Evolutionary conservation across 257 asterid genomes (phyloP), one percentile per base, ranked within the genome.

Genomic region (Dorcoceras hygrometricum): DNA sequence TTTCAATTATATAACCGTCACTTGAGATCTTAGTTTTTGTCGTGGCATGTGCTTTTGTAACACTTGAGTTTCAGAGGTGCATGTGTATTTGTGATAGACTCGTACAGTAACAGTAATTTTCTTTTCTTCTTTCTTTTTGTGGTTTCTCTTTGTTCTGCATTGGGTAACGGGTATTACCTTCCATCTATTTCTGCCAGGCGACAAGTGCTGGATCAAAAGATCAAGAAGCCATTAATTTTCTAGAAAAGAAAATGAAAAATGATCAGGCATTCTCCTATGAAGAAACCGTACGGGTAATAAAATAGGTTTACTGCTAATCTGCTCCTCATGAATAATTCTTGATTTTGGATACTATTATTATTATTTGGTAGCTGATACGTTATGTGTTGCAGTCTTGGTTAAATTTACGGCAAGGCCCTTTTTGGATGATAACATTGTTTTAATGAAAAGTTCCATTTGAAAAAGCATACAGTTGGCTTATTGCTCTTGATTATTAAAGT

Each of bases 121-220:
- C 20, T 46, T 43, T 14, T 12, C 19, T 43, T 25, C 8, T 6
- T 43, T 56, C 27, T 23, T 59, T 61, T 18, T 61, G 27, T 26
- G 56, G 20, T 48, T 43, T 20, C 39, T 71, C 34, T 72, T 59
- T 57, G 24, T 59, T 24, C 29, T 55, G 29, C 18, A 53, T 51
- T 54, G 34, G 48, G 55, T n/a, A 53, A 39, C 46, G 34, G 48
- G 55, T n/a, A 32, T 66, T 26, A 63, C 36, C 34, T 70, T 79
- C 55, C 36, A 24, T 62, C 57, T 68, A 62, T 50, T 71, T 71
- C 70, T 73, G 73, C 34, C 70, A 93, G 98, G 98, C 98, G 65
- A 88, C 97, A 57, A 93, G 98, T 78, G 96, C 97, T 58, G 97
- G 98, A 72, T 80, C 91, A 26, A 93, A 93, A 79, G 98, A 93